Percentiles rank a stretch among this genome's conserved stretches.
phyloP scores from a whole-genome alignment of 2,329 filamentous ascomycete species.

The Pezicula carpinea region DNA sequence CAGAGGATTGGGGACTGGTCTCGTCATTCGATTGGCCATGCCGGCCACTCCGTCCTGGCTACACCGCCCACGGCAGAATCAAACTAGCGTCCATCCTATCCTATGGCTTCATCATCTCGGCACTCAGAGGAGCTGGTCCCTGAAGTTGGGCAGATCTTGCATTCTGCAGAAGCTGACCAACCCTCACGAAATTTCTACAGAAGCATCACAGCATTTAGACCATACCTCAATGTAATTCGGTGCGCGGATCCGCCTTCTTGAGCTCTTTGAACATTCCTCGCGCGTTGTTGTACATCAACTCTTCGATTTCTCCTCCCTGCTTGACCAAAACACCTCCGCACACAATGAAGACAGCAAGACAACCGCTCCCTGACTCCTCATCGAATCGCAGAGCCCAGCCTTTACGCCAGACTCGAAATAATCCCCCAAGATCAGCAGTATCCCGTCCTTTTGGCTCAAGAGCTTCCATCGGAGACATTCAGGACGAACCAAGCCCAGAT shows the following conservation, averaged over 20 bases:
- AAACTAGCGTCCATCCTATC: too few species aligned
- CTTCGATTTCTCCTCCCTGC: conserved; percentile 7
- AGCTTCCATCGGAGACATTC: conserved; percentile 41
- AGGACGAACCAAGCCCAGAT: conserved; percentile 45
- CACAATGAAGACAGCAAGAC: conserved; percentile 30
- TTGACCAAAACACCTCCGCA: conserved; percentile 13
- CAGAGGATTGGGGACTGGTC: too few species aligned
- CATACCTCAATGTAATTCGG: too few species aligned
- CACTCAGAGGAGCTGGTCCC: too few species aligned
- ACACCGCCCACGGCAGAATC: too few species aligned
- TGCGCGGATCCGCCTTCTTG: conserved; percentile 1
- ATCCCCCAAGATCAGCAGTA: conserved; percentile 53
- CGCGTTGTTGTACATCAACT: conserved; percentile 16
- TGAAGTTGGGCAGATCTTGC: too few species aligned
- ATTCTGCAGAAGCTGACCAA: too few species aligned
- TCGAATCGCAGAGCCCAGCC: conserved; percentile 59
- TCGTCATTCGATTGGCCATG: too few species aligned
- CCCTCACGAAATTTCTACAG: too few species aligned
- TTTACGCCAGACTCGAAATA: conserved; percentile 60
- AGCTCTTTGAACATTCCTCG: conserved; percentile 9
- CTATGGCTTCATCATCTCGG: too few species aligned
- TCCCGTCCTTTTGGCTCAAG: conserved; percentile 36
- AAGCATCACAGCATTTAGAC: too few species aligned
- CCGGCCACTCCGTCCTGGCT: too few species aligned
- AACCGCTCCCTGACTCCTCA: conserved; percentile 20